Evolutionary conservation across 2,329 filamentous ascomycete genomes (phyloP).

Genomic region (Laburnicola sp.): DNA sequence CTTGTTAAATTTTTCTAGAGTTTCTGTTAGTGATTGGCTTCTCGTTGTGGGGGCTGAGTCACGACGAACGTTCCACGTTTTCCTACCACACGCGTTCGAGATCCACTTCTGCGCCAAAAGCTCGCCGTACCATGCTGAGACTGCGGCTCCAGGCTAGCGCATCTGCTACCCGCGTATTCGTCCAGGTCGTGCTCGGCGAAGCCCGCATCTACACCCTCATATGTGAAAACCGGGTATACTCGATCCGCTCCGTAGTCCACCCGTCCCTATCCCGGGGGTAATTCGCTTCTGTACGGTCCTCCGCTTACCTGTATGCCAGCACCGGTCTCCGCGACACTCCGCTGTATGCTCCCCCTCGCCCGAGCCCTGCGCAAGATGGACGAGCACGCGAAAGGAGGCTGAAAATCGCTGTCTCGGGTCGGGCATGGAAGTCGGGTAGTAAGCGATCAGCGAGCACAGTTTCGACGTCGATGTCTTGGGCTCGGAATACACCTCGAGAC

Average conservation of each 20-base stretch:
- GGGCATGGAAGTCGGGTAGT: constrained; percentile 64
- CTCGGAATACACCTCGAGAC: constrained; percentile 61
- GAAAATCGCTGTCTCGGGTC: constrained; percentile 52
- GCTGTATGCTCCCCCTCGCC: constrained; percentile 41
- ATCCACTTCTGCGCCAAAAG: constrained; percentile 57
- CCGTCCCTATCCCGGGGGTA: constrained; percentile 56
- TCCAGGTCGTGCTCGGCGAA: constrained; percentile 74
- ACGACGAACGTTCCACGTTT: constrained; percentile 39
- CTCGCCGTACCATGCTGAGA: constrained; percentile 61
- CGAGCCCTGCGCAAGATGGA: constrained; percentile 57
- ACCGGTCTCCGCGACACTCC: constrained; percentile 54
- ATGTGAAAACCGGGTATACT: constrained; percentile 57
- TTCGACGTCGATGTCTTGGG: constrained; percentile 54
- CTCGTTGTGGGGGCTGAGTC: neutral
- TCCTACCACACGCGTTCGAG: constrained; percentile 52
- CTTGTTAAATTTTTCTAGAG: constrained; percentile 44
- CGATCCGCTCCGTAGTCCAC: constrained; percentile 48
- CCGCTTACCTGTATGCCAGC: constrained; percentile 56
- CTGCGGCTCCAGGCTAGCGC: constrained; percentile 71
- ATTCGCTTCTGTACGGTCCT: constrained; percentile 54
- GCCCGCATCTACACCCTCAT: constrained; percentile 61
- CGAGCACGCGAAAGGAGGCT: constrained; percentile 53
- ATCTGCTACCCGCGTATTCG: constrained; percentile 66
- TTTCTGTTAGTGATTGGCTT: constrained; percentile 8
- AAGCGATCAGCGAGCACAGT: constrained; percentile 63